Conservation (phyloP, 352 stramenopile species). For the Globisporangium paroecandrum region DNA sequence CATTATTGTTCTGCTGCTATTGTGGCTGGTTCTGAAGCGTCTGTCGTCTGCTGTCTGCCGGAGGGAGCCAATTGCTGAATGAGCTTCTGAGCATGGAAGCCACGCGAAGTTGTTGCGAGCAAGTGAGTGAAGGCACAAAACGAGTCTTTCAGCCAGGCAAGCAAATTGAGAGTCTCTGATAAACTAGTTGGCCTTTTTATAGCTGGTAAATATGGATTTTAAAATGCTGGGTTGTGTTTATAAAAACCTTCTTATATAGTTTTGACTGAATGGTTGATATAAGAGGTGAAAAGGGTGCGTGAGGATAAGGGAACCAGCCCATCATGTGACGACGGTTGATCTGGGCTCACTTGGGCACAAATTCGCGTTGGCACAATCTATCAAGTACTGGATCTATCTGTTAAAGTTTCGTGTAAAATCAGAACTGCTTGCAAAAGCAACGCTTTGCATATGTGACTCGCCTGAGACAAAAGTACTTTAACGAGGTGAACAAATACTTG, state of each 20-base stretch:
- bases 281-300: neutral
- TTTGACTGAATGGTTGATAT: neutral
- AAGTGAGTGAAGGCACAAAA: neutral
- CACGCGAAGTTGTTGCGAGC: neutral
- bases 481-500: neutral
- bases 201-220: no score
- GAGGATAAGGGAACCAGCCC: neutral
- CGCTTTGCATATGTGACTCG: neutral
- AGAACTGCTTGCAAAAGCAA: neutral
- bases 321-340: constrained; percentile 5
- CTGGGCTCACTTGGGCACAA: neutral
- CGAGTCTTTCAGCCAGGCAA: neutral
- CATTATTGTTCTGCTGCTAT: neutral
- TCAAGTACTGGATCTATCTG: neutral
- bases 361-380: neutral
- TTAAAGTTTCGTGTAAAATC: neutral
- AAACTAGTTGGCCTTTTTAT: no score
- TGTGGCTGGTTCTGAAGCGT: neutral
- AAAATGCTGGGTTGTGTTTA: no score
- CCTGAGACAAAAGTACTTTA: neutral
- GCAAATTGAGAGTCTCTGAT: no score
- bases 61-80: constrained; percentile 6
- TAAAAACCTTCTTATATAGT: no score
- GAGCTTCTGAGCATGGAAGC: neutral
- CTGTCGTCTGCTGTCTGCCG: neutral